Conservation (phyloP, 2,329 filamentous ascomycete species). For the Colletotrichum coccodes region DNA sequence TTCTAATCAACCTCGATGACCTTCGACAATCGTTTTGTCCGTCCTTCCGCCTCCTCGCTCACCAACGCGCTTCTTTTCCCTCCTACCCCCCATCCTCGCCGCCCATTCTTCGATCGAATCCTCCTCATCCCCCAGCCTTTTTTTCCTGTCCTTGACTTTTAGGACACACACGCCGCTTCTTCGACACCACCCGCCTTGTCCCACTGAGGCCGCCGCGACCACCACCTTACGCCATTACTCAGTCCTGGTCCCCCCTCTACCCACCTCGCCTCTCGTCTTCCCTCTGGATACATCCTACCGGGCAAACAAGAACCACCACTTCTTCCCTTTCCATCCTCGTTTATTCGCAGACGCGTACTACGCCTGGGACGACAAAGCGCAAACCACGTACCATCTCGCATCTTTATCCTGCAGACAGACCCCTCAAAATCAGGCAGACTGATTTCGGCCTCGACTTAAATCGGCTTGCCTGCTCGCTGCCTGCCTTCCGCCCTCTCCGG, state of each 20-base stretch:
- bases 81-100: slow-evolving; percentile 17
- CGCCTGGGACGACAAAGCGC: slow-evolving; percentile 13
- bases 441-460: slow-evolving; percentile 31
- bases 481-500: slow-evolving; percentile 5
- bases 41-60: slow-evolving; percentile 13
- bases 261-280: slow-evolving; percentile 2
- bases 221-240: neutral
- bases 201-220: slow-evolving; percentile 28
- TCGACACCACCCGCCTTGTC: slow-evolving; percentile 16
- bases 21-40: neutral
- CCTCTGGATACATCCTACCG: slow-evolving; percentile 2
- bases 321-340: slow-evolving; percentile 23
- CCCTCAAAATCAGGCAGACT: slow-evolving; percentile 29
- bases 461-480: slow-evolving; percentile 20
- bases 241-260: neutral
- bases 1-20: slow-evolving; percentile 34
- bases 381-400: neutral
- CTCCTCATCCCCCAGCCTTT: slow-evolving; percentile 31
- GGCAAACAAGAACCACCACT: neutral
- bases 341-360: slow-evolving; percentile 29
- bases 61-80: neutral
- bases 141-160: slow-evolving; percentile 4
- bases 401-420: slow-evolving; percentile 1
- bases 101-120: slow-evolving; percentile 30
- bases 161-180: slow-evolving; percentile 15